These are phyloP conservation scores for Aspergillus affinis DNA, from an alignment of 495 filamentous ascomycete genomes.

Conservation along the genomic window DNA sequence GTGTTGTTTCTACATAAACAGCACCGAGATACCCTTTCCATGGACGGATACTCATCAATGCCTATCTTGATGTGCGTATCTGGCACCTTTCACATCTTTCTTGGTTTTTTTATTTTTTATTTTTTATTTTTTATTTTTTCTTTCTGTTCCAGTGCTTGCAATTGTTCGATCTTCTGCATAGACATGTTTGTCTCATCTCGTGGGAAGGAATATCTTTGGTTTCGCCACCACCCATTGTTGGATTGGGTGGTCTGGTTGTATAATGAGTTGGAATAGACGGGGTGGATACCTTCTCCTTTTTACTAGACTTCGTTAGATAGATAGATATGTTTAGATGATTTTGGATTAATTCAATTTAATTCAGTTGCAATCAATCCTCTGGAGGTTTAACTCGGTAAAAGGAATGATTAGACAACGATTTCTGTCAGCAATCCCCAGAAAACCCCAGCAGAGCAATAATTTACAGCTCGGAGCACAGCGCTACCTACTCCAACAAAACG, in stretches of 20 bases:
- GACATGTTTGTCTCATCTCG: background rate
- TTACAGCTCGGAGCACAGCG: background rate
- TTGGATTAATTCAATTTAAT: background rate
- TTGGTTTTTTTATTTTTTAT: background rate
- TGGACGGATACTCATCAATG: background rate
- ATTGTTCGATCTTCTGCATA: background rate
- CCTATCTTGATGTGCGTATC: background rate
- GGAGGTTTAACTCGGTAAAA: no score
- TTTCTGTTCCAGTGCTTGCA: background rate
- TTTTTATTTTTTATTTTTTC: background rate
- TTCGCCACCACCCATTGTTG: background rate
- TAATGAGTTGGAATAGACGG: background rate
- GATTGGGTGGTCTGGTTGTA: background rate
- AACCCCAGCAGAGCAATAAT: background rate
- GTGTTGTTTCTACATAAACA: slow-evolving; percentile 6
- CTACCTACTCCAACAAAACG: background rate
- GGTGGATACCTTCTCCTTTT: background rate
- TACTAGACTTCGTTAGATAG: background rate
- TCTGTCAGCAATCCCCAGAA: no score
- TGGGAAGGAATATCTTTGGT: background rate
- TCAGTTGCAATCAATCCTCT: background rate
- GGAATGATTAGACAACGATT: no score
- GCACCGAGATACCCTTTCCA: slow-evolving; percentile 13
- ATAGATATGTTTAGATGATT: background rate
- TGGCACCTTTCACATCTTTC: background rate